A percentile compares a stretch with the other conserved stretches of the same genome.
Evolutionary conservation across 164 flowering plant genomes (phyloP).

Genomic region (Vitis rotundifolia): DNA sequence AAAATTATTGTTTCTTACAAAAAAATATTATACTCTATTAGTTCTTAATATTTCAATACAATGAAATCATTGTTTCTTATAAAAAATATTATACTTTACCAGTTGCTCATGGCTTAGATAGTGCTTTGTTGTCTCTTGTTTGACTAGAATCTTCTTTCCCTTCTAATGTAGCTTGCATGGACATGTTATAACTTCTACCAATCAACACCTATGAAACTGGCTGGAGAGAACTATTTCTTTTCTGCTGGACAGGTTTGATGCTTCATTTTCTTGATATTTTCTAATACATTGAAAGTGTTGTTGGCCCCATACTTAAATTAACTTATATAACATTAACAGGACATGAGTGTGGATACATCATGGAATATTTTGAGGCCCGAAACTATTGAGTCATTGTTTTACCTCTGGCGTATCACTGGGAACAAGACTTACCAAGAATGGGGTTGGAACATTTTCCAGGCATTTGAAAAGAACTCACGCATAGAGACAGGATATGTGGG

Average conservation of each 20-base stretch:
- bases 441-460: slow-evolving; percentile 99
- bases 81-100: no score
- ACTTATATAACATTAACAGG: slow-evolving; percentile 41
- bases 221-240: slow-evolving; percentile 95
- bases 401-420: slow-evolving; percentile 97
- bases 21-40: no score
- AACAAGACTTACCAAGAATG: slow-evolving; percentile 96
- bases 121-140: no score
- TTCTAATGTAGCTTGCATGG: slow-evolving; percentile 80
- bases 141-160: neutral
- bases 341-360: slow-evolving; percentile 94
- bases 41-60: no score
- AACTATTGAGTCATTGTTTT: slow-evolving; percentile 94
- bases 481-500: slow-evolving; percentile 95
- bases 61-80: no score
- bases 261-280: neutral
- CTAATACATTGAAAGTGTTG: neutral
- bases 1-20: no score
- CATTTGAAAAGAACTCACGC: slow-evolving; percentile 96
- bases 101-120: no score
- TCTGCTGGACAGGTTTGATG: slow-evolving; percentile 65
- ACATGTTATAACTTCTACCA: slow-evolving; percentile 97
- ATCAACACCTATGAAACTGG: slow-evolving; percentile 94
- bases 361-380: slow-evolving; percentile 99
- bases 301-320: neutral